Base-by-base conservation (phyloP, 2,329 filamentous ascomycete genomes). In the Colletotrichum falcatum region DNA sequence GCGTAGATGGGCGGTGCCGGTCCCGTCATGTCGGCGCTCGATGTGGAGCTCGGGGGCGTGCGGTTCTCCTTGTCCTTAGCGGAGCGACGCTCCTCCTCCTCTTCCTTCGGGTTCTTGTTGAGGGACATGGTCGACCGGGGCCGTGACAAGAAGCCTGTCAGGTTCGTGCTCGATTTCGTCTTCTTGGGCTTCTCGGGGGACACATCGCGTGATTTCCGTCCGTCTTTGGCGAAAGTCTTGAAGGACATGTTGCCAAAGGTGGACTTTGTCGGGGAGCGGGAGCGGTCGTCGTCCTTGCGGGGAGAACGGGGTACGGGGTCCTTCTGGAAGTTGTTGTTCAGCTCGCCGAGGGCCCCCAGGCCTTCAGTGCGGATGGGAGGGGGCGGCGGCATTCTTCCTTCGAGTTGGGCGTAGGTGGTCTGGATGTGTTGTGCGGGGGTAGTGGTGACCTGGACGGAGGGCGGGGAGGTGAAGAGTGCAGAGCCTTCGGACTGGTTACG, bases 1-100 rank as follows among this genome's bases (percentile, higher is more conserved):
- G 92, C 89, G 85, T 93, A 97, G 66, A 95, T 94, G 30, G 95
- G 94, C 2, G 92, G 90, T 23, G 88, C 70, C 11, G 72, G 72
- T 1, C 68, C 71, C 9, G 75, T 75, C 28, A 81, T 76, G 60
- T 83, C 81, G 49, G 83, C 81, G 20, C 79, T 78, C 9, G 80
- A 76, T 16, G 83, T 78, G 5, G 83, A 84, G 68, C 83, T 81
- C 1, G 85, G 83, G 4, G 93, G 93, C 39, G 88, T 91, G 64
- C 86, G 87, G 78, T 97, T 97, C 80, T 97, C 94, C 81, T 97
- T 97, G 79, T 95, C 91, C 76, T 88, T 91, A 35, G 80, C 81
- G 49, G 82, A 79, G 48, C 83, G 84, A 30, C 83, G 80, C 63
- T 86, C 83, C 8, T 89, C 87, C 16, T 89, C 87, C 44, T 89